These are phyloP conservation scores for Centaurea solstitialis DNA, from an alignment of 129 eudicot genomes.

Conservation along the genomic window DNA sequence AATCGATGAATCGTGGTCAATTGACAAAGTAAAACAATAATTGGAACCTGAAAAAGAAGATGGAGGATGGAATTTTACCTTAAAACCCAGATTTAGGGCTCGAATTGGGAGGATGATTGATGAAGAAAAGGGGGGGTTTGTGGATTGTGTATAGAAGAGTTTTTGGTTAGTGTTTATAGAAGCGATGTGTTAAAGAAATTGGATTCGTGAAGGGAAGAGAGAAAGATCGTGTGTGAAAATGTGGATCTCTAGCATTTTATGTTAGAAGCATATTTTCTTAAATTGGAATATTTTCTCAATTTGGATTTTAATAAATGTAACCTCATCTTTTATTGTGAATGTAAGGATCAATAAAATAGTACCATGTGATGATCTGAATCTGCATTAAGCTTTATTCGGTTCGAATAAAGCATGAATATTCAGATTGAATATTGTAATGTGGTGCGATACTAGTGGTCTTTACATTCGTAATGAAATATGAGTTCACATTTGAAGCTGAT, in stretches of 20 bases:
- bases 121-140: slow-evolving; percentile 1
- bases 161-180: slow-evolving; percentile 30
- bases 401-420: no score
- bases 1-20: neutral
- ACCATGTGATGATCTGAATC: no score
- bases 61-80: slow-evolving; percentile 1
- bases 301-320: neutral
- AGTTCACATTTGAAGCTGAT: no score
- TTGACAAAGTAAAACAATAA: neutral
- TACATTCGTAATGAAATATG: no score
- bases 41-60: neutral
- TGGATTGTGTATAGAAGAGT: slow-evolving; percentile 3
- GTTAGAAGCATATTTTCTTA: neutral
- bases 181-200: slow-evolving; percentile 11
- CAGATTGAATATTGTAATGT: no score
- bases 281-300: neutral
- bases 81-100: slow-evolving; percentile 12
- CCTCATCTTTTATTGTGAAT: no score
- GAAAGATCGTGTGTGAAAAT: slow-evolving; percentile 32
- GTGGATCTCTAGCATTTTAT: neutral
- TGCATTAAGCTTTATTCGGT: no score
- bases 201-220: slow-evolving; percentile 16
- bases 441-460: no score
- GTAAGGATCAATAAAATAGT: no score
- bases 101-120: neutral